Evolutionary conservation across 2,329 filamentous ascomycete genomes (phyloP), one percentile per base, ranked within the genome.

Genomic region (Fusarium fracticaudum): DNA sequence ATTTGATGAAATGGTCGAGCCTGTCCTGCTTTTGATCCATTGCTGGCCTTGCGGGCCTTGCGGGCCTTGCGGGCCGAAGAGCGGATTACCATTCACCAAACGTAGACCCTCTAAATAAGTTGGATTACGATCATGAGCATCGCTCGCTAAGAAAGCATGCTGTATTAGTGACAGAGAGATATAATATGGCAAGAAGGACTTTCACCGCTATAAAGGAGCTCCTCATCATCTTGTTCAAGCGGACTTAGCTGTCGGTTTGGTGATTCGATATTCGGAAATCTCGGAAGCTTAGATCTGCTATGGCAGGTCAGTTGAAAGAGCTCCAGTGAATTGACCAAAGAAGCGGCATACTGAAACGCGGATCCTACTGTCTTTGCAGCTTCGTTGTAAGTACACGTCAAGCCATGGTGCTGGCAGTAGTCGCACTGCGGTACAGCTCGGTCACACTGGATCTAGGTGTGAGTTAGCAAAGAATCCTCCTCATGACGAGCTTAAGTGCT

Each of bases 311-410:
- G 12, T 6, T 13, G 3, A 18, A 18, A 18, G 8, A 24, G 24
- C 12, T 4, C 0, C 0, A 20, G 12, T 8, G 4, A 13, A 26
- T 26, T 1, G 24, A 1, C 11, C 5, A 38, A 35, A 35, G 33
- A 17, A 35, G 0, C 17, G 3, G 29, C 2, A 33, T 24, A 64
- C 62, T n/a, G 48, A 31, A 40, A 3, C 7, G 17, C 13, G n/a
- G 47, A 9, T 6, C 20, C 22, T 6, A 6, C 31, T 48, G 12
- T 24, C 15, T 26, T 61, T 6, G 10, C 26, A 2, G 47, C 65
- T 13, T 54, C 18, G 4, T 68, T 61, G 18, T 68, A 68, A 7
- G 47, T 35, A 17, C 65, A 68, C 8, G 18, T 33, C 15, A 68
- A 13, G 1, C 37, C 31, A 10, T 29, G 29, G 43, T 68, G 47